Conservation (phyloP, 2,329 filamentous ascomycete species). For the Niveomyces coronatus region DNA sequence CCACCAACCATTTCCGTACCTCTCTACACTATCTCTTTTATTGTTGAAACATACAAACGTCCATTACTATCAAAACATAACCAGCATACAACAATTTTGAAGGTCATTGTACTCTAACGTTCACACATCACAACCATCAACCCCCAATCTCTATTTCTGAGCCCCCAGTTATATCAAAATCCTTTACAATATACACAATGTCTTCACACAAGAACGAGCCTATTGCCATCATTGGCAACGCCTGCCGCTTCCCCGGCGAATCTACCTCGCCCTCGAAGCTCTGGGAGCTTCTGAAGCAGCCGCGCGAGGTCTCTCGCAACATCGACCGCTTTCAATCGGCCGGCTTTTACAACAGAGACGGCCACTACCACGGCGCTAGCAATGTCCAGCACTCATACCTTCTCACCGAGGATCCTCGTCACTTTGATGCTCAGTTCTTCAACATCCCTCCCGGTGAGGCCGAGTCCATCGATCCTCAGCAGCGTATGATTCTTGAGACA, state of each 20-base stretch:
- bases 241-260: slow-evolving; percentile 16
- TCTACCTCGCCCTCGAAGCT: slow-evolving; percentile 13
- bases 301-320: slow-evolving; percentile 12
- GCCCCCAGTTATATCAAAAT: background rate
- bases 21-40: slow-evolving; percentile 7
- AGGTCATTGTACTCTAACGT: too few relatives aligned
- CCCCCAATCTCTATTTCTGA: background rate
- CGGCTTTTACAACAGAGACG: slow-evolving; percentile 15
- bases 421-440: slow-evolving; percentile 16
- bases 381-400: slow-evolving; percentile 22
- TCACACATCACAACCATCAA: background rate
- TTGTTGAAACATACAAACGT: slow-evolving; percentile 3
- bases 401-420: slow-evolving; percentile 12
- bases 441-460: slow-evolving; percentile 12
- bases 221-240: slow-evolving; percentile 16
- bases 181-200: slow-evolving; percentile 6
- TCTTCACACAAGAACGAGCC: slow-evolving; percentile 11
- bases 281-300: slow-evolving; percentile 13
- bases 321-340: slow-evolving; percentile 14
- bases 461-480: slow-evolving; percentile 22
- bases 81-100: background rate
- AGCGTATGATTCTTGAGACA: slow-evolving; percentile 23
- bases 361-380: slow-evolving; percentile 18
- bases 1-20: slow-evolving; percentile 4
- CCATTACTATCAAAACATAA: background rate